These are phyloP conservation scores for Fusarium camptoceras DNA, from an alignment of 2,329 filamentous ascomycete species.

Conservation along the genomic window DNA sequence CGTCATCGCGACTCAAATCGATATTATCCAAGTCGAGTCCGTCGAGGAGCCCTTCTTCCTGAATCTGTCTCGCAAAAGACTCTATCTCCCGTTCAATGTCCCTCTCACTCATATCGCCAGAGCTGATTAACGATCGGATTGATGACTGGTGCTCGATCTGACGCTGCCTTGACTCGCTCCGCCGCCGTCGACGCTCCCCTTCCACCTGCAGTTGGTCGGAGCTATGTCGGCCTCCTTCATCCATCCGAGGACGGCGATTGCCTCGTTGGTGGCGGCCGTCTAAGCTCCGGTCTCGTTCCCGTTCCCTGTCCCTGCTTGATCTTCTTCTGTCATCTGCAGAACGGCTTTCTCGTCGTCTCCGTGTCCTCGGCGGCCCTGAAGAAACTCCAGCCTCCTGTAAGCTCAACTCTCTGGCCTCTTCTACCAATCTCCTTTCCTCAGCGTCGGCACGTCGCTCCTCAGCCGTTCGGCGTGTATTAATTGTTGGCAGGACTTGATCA, in stretches of 20 bases:
- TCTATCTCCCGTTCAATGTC: constrained; percentile 91
- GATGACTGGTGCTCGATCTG: constrained; percentile 91
- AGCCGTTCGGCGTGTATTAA: constrained; percentile 62
- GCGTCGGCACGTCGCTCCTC: constrained; percentile 68
- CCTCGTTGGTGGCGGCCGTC: constrained; percentile 49
- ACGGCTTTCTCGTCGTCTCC: constrained; percentile 51
- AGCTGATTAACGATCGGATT: constrained; percentile 83
- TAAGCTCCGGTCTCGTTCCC: constrained; percentile 44
- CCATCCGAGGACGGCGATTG: constrained; percentile 40
- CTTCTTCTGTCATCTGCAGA: constrained; percentile 50
- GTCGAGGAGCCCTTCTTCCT: constrained; percentile 87
- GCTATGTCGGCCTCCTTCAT: constrained; percentile 44
- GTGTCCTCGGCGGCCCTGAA: constrained; percentile 48
- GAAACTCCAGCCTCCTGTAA: constrained; percentile 73
- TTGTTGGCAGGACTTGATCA: constrained; percentile 79
- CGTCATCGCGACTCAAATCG: constrained; percentile 85
- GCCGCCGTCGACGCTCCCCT: constrained; percentile 50
- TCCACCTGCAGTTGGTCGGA: constrained; percentile 55
- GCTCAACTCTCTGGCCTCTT: constrained; percentile 79
- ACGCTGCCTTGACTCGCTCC: constrained; percentile 63
- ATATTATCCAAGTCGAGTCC: constrained; percentile 91
- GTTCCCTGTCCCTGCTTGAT: constrained; percentile 44
- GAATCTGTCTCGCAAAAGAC: constrained; percentile 88
- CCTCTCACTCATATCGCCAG: constrained; percentile 78
- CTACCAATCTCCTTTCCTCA: constrained; percentile 76